Percentiles rank a stretch among this genome's conserved stretches.
phyloP scores from a whole-genome alignment of 2,329 filamentous ascomycete species.

The Neocucurbitaria cava region DNA sequence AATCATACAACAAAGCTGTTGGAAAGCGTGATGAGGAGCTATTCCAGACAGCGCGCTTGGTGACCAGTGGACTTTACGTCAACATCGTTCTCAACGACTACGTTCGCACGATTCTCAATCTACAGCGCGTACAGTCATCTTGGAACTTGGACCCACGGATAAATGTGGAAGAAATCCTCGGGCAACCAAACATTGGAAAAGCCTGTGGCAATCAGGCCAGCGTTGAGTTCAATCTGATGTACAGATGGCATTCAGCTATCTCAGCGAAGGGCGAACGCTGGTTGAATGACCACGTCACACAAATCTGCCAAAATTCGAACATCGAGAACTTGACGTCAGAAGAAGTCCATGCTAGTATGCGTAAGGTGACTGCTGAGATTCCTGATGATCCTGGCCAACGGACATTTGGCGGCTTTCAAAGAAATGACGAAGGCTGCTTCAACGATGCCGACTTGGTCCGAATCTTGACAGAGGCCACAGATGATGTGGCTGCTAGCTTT shows the following conservation, averaged over 20 bases:
- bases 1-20: conserved; percentile 12
- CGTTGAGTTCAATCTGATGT: conserved; percentile 83
- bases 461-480: conserved; percentile 70
- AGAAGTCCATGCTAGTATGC: conserved; percentile 56
- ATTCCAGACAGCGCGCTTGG: conserved; percentile 55
- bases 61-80: conserved; percentile 56
- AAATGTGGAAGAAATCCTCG: conserved; percentile 27
- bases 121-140: conserved; percentile 71
- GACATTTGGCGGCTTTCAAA: conserved; percentile 68
- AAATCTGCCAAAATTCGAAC: background rate
- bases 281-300: conserved; percentile 62
- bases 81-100: conserved; percentile 77
- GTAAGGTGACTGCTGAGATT: conserved; percentile 46
- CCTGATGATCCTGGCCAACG: conserved; percentile 70
- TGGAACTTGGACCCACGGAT: conserved; percentile 72
- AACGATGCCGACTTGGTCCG: conserved; percentile 75
- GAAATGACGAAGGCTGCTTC: conserved; percentile 69
- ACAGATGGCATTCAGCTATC: conserved; percentile 82
- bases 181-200: conserved; percentile 66
- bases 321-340: background rate
- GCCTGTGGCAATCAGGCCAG: conserved; percentile 81
- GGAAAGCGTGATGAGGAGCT: conserved; percentile 53
- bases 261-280: conserved; percentile 74
- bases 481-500: conserved; percentile 67
- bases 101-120: conserved; percentile 75